phyloP scores from a whole-genome alignment of 352 stramenopile species.

The Lagenidium giganteum region DNA sequence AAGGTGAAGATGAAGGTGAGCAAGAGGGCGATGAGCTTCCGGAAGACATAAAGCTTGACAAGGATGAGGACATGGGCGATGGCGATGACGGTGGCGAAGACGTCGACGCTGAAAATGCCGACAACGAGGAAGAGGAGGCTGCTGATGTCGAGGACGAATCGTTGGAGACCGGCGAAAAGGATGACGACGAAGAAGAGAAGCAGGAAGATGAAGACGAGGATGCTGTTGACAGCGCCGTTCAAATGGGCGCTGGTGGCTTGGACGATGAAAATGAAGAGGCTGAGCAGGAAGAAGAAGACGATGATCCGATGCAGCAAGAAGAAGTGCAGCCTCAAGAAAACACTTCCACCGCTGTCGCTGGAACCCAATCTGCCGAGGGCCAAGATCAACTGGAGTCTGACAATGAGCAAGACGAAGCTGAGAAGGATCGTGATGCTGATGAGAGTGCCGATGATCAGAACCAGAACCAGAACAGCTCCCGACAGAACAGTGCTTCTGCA shows the following conservation, averaged over 20 bases:
- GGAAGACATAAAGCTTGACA: slow-evolving; percentile 81
- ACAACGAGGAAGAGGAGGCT: slow-evolving; percentile 44
- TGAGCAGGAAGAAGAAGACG: slow-evolving; percentile 34
- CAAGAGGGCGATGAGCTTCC: slow-evolving; percentile 22
- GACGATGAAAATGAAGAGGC: slow-evolving; percentile 21
- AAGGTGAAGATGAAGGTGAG: slow-evolving; percentile 51
- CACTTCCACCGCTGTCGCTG: slow-evolving; percentile 49
- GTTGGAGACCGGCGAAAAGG: slow-evolving; percentile 16
- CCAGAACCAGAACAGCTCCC: slow-evolving; percentile 54
- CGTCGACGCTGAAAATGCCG: slow-evolving; percentile 29
- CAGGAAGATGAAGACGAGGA: slow-evolving; percentile 31
- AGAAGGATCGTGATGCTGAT: slow-evolving; percentile 23
- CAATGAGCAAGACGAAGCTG: slow-evolving; percentile 27
- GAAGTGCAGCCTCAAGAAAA: slow-evolving; percentile 28
- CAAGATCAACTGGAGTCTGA: slow-evolving; percentile 62
- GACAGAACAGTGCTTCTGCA: no score
- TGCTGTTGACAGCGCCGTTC: slow-evolving; percentile 21
- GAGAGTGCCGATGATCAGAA: slow-evolving; percentile 45
- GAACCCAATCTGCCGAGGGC: slow-evolving; percentile 80
- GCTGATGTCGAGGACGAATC: slow-evolving; percentile 41
- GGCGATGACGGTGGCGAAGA: slow-evolving; percentile 31
- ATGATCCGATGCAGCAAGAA: slow-evolving; percentile 36
- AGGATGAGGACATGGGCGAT: slow-evolving; percentile 37
- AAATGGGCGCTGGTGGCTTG: slow-evolving; percentile 21
- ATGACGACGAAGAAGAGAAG: slow-evolving; percentile 61